These are phyloP conservation scores for Curvularia verruculosa DNA, from an alignment of 2,329 filamentous ascomycete species.

Conservation along the genomic window DNA sequence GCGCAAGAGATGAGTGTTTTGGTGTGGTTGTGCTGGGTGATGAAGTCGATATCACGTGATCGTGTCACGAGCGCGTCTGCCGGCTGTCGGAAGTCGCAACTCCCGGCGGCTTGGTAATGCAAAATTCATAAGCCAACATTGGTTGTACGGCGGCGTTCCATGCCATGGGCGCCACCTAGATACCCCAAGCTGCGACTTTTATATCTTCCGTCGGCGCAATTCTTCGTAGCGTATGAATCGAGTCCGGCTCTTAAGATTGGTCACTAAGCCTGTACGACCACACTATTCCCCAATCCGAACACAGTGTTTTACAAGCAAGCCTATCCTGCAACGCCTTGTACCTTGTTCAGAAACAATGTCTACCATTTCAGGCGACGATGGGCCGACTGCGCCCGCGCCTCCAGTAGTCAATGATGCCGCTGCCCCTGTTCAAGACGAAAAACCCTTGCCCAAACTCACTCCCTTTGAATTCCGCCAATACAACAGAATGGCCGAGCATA, in stretches of 20 bases:
- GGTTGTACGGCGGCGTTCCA: constrained; percentile 12
- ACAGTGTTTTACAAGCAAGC: neutral
- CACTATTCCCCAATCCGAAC: neutral
- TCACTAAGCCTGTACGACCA: constrained; percentile 4
- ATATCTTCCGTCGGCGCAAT: neutral
- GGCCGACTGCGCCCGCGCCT: constrained; percentile 7
- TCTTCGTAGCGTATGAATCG: constrained; percentile 12
- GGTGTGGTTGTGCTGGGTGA: neutral
- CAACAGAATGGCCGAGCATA: constrained; percentile 75
- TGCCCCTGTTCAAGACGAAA: constrained; percentile 25
- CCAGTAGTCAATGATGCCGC: constrained; percentile 7
- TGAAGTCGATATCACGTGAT: constrained; percentile 13
- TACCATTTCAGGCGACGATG: constrained; percentile 5
- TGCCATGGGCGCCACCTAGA: constrained; percentile 13
- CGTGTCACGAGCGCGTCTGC: constrained; percentile 12
- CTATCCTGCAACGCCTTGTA: constrained; percentile 1
- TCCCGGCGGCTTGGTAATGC: constrained; percentile 29
- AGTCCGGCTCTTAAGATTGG: constrained; percentile 7
- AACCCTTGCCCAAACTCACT: constrained; percentile 66
- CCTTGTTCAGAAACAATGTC: constrained; percentile 10
- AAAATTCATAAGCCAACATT: constrained; percentile 24
- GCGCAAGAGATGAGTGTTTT: constrained; percentile 32
- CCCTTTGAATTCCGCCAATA: constrained; percentile 70
- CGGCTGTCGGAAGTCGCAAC: constrained; percentile 15
- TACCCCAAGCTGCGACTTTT: constrained; percentile 3